These are phyloP conservation scores for Yarrowia yakushimensis DNA, from an alignment of 805 yeast species.

Conservation along the genomic window DNA sequence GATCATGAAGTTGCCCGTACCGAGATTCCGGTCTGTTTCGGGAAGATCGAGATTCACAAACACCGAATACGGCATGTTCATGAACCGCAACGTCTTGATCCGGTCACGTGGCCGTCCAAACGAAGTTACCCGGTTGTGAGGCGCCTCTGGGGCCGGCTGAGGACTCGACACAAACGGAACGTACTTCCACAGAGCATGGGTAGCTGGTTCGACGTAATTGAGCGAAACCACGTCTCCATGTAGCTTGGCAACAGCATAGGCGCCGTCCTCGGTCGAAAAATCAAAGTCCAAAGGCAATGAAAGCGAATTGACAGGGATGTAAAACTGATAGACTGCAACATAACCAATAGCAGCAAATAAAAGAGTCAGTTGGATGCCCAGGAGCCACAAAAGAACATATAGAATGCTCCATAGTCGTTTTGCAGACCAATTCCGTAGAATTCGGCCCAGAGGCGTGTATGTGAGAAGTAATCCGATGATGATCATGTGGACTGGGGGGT, in stretches of 20 bases:
- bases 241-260: conserved; percentile 26
- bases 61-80: conserved; percentile 33
- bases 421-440: not conserved
- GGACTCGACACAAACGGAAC: not conserved
- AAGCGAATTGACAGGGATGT: conserved; percentile 31
- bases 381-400: conserved; percentile 12
- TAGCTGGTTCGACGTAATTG: conserved; percentile 1
- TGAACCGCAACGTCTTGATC: conserved; percentile 28
- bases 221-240: conserved; percentile 22
- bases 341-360: conserved; percentile 30
- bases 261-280: conserved; percentile 26
- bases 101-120: conserved; percentile 21
- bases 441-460: conserved; percentile 13
- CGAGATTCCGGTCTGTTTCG: conserved; percentile 34
- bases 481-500: conserved; percentile 8
- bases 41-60: conserved; percentile 36
- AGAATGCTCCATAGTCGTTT: conserved; percentile 20
- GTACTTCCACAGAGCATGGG: not conserved
- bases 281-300: conserved; percentile 29
- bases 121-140: not conserved
- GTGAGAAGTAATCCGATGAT: conserved; percentile 5
- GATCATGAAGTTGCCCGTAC: conserved; percentile 38
- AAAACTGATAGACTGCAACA: conserved; percentile 28
- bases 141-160: not conserved
- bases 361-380: conserved; percentile 16